phyloP scores from a whole-genome alignment of 164 flowering plant species.

The Macadamia tetraphylla region DNA sequence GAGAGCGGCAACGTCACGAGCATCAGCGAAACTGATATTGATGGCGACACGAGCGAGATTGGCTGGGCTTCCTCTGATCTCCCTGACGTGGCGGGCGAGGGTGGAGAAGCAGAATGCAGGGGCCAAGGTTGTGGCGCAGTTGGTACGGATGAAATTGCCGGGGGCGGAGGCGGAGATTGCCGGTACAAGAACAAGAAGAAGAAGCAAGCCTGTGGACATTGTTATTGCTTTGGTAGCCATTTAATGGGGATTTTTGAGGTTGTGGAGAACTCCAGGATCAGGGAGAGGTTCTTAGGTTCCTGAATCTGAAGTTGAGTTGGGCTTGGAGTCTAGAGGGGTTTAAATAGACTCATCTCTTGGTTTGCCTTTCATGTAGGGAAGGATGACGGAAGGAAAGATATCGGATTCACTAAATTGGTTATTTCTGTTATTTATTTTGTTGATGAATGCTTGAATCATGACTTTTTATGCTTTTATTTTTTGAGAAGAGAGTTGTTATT shows the following conservation, averaged over 20 bases:
- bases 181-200: slow-evolving; percentile 2
- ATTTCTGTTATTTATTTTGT: no score
- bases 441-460: no score
- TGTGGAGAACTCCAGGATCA: no score
- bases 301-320: no score
- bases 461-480: no score
- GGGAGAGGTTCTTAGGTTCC: no score
- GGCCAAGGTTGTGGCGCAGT: slow-evolving; percentile 61
- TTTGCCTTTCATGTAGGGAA: no score
- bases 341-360: no score
- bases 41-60: slow-evolving; percentile 58
- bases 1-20: slow-evolving; percentile 28
- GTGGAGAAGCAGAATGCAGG: slow-evolving; percentile 64
- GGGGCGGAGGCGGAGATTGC: slow-evolving; percentile 12
- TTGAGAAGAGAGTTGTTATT: no score
- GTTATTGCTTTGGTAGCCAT: not conserved
- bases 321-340: not conserved
- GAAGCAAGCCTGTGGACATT: not conserved
- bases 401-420: no score
- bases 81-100: slow-evolving; percentile 48
- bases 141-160: slow-evolving; percentile 63
- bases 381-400: no score
- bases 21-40: slow-evolving; percentile 42
- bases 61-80: slow-evolving; percentile 41
- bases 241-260: not conserved